Base-by-base conservation (phyloP, 78 protist species). In the Trichosphaerium sp. region DNA sequence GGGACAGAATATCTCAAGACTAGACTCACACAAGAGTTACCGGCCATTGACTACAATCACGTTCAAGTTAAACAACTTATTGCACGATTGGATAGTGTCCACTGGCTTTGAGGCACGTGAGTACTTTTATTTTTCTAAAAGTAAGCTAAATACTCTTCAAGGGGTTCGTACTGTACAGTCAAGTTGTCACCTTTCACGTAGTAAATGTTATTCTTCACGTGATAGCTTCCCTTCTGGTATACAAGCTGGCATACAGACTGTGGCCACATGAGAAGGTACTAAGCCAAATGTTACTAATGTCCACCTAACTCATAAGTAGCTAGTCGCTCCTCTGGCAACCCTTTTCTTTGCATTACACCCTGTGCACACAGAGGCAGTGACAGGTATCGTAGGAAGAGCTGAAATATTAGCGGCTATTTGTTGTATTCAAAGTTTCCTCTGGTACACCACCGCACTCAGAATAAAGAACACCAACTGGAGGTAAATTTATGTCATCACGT, bases 341-440 rank as follows among this genome's bases (percentile, higher is more conserved):
- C 10, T 41, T 4, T 21, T 75, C 14, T 82, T 82, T 44, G 78
- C 83, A 8, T 18, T 39, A 21, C 88, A 82, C 12, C 88, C 88
- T 3, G 48, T 82, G 26, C 83, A 78, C 47, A 18, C 54, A 21
- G 88, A 82, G 80, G 83, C 83, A 0, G 87, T 80, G 21, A 14
- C 58, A 26, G 69, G 75, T 43, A 32, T 77, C 6, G 77, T 73
- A 28, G 82, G 82, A 28, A 62, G 87, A 21, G 52, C 82, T 0
- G 87, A 80, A 43, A 41, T 73, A 48, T 49, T 80, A 18, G 28
- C 63, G 37, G 52, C 71, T 8, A 4, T 43, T 1, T 26, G 40
- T 25, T 43, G 57, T n/a, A 29, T 6, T 15, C 12, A 21, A 8
- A n/a, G n/a, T n/a, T n/a, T n/a, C n/a, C n/a, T n/a, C n/a, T n/a